Percentiles rank a stretch among this genome's conserved stretches.
Conservation (phyloP, 306 rosid genomes). For the Malus fusca region DNA sequence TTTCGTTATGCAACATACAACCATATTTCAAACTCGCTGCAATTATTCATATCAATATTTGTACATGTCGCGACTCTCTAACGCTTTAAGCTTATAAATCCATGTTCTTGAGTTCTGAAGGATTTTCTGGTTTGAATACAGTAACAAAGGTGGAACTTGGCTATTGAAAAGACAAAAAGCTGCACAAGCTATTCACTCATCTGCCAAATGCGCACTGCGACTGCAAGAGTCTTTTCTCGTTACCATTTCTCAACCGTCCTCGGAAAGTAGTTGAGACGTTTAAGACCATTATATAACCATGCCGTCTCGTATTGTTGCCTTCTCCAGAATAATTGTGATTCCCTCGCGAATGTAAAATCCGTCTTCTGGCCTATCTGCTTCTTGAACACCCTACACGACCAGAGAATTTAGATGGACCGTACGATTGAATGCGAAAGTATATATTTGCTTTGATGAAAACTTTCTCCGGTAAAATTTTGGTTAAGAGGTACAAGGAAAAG, state of each 20-base stretch:
- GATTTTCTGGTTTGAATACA: conserved; percentile 21
- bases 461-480: background rate
- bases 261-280: background rate
- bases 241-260: conserved; percentile 5
- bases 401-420: conserved; percentile 4
- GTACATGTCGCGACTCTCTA: no score
- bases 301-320: conserved; percentile 67
- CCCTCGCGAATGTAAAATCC: conserved; percentile 86
- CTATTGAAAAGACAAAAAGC: conserved; percentile 12
- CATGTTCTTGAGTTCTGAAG: background rate
- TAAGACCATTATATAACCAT: conserved; percentile 42
- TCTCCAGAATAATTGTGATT: conserved; percentile 62
- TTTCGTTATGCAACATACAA: background rate
- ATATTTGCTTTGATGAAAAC: background rate
- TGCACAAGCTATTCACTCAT: conserved; percentile 3
- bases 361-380: conserved; percentile 71
- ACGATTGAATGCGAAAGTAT: background rate
- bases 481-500: background rate
- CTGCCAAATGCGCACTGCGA: background rate
- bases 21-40: background rate
- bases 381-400: conserved; percentile 55
- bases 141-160: conserved; percentile 13
- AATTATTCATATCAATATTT: no score
- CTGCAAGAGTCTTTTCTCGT: conserved; percentile 8
- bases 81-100: no score